These are phyloP conservation scores for Entomortierella beljakovae DNA, from an alignment of 192 early-diverging fungal species.

Conservation along the genomic window DNA sequence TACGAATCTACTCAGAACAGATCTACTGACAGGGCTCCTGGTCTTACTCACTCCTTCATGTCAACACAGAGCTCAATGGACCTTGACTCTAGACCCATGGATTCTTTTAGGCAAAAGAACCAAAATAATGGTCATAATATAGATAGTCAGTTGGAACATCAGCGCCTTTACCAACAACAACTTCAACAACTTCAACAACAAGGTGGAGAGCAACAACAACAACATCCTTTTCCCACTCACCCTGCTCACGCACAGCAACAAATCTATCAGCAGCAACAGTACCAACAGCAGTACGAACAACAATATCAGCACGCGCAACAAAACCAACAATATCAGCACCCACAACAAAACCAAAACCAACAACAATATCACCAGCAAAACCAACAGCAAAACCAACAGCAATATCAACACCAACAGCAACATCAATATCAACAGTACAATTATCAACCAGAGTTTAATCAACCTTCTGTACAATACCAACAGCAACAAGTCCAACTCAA, in stretches of 20 bases:
- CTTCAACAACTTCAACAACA: constrained; percentile 11
- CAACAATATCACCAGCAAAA: constrained; percentile 7
- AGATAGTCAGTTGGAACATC: constrained; percentile 1
- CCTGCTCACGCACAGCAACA: not conserved
- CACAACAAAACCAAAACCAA: constrained; percentile 7
- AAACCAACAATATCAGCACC: no score
- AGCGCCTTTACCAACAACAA: constrained; percentile 18
- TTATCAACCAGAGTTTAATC: not conserved
- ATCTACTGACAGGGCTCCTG: constrained; percentile 9
- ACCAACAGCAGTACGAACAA: constrained; percentile 14
- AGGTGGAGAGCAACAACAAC: not conserved
- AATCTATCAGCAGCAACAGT: not conserved
- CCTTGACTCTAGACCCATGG: constrained; percentile 27
- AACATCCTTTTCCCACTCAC: no score
- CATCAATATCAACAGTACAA: constrained; percentile 16
- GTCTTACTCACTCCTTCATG: constrained; percentile 25
- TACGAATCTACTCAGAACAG: constrained; percentile 1
- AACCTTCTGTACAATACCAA: constrained; percentile 20
- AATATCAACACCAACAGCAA: constrained; percentile 8
- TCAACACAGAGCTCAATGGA: constrained; percentile 20
- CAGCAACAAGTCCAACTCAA: constrained; percentile 3
- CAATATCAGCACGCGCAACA: no score
- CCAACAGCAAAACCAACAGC: not conserved
- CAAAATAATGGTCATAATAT: not conserved
- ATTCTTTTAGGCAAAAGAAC: constrained; percentile 9